Conservation (phyloP, 2,329 filamentous ascomycete genomes). For the Penicillium oxalicum region DNA sequence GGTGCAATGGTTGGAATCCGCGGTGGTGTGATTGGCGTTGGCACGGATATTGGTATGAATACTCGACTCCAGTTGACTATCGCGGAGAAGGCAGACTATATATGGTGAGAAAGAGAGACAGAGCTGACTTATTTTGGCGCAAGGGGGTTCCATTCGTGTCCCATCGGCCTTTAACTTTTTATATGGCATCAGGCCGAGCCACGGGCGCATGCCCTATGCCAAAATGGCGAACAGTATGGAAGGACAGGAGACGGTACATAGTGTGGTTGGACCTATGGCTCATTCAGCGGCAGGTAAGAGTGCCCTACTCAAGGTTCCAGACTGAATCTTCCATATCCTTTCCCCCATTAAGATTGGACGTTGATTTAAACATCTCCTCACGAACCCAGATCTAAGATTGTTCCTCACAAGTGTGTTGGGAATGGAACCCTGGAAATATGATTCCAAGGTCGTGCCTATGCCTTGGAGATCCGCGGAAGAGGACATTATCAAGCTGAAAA, state of each 20-base stretch:
- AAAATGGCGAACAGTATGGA: slow-evolving; percentile 33
- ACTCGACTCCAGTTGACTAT: background rate
- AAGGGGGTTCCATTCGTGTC: slow-evolving; percentile 39
- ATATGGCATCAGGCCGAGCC: slow-evolving; percentile 38
- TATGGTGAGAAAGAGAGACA: background rate
- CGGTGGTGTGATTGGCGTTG: slow-evolving; percentile 57
- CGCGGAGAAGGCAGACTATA: background rate
- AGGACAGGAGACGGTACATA: slow-evolving; percentile 30
- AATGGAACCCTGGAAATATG: slow-evolving; percentile 34
- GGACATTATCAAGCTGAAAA: slow-evolving; percentile 18
- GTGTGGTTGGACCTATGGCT: slow-evolving; percentile 31
- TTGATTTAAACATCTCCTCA: background rate
- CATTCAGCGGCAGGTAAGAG: slow-evolving; percentile 21
- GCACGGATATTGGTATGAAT: slow-evolving; percentile 52
- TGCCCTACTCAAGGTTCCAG: too few relatives aligned
- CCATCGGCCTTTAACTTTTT: slow-evolving; percentile 39
- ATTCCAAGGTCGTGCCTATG: slow-evolving; percentile 31
- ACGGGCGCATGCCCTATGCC: slow-evolving; percentile 29
- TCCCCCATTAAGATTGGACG: too few relatives aligned
- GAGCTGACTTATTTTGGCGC: too few relatives aligned
- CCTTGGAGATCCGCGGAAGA: slow-evolving; percentile 30
- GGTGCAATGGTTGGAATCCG: slow-evolving; percentile 51
- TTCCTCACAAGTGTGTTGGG: slow-evolving; percentile 30
- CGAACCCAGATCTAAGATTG: slow-evolving; percentile 13
- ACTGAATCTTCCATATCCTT: too few relatives aligned